These are phyloP conservation scores for Phascolomyces articulosus DNA, from an alignment of 371 early-diverging fungal genomes.

Conservation along the genomic window DNA sequence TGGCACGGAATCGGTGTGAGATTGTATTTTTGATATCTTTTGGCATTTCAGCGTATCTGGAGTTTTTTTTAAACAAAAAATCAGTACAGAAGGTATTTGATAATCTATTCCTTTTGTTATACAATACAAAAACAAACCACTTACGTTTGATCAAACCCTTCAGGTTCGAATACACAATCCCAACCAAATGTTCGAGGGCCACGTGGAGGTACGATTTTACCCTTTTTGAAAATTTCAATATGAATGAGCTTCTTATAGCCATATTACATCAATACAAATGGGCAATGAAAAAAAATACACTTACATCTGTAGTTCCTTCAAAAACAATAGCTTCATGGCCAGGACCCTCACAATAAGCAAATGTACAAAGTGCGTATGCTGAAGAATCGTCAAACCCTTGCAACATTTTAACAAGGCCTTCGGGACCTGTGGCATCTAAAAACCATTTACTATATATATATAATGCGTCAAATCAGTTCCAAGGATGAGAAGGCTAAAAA, in stretches of 20 bases:
- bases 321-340: conserved; percentile 89
- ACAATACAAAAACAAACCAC: background rate
- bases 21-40: conserved; percentile 85
- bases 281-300: conserved; percentile 1
- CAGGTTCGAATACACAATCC: conserved; percentile 94
- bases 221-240: too few species aligned
- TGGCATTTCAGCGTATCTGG: conserved; percentile 90
- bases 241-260: background rate
- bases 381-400: conserved; percentile 84
- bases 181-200: conserved; percentile 92
- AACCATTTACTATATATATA: conserved; percentile 91
- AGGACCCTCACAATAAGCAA: conserved; percentile 85
- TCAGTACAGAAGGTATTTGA: background rate
- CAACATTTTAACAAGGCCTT: conserved; percentile 83
- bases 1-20: conserved; percentile 85
- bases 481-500: too few species aligned
- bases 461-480: too few species aligned
- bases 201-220: conserved; percentile 87
- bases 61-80: background rate
- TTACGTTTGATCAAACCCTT: conserved; percentile 76
- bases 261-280: background rate
- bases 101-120: too few species aligned
- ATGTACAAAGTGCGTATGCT: conserved; percentile 90
- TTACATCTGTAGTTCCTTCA: conserved; percentile 82
- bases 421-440: conserved; percentile 78